Base-by-base conservation (phyloP, 2,329 filamentous ascomycete genomes). In the Biscogniauxia sp. region DNA sequence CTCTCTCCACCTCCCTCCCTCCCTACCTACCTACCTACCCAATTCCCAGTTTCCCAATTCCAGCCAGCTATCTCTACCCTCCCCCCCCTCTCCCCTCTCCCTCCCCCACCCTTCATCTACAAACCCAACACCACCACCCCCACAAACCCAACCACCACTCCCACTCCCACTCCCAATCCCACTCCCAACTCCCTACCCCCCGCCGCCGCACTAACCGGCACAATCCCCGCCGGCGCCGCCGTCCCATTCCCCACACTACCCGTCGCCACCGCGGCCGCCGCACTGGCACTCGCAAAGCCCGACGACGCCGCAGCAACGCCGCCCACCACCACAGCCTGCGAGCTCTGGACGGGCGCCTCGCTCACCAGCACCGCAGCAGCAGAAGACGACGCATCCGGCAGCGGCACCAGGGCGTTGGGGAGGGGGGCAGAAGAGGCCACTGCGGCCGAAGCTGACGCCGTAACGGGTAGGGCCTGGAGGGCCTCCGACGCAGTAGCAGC, bases 61-160 rank as follows among this genome's bases (percentile, higher is more conserved):
- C n/a, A n/a, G n/a, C n/a, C n/a, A n/a, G n/a, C n/a, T n/a, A n/a
- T n/a, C n/a, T n/a, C n/a, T n/a, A n/a, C n/a, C n/a, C n/a, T n/a
- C n/a, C n/a, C n/a, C n/a, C n/a, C n/a, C n/a, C n/a, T n/a, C n/a
- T n/a, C n/a, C 9, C 19, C 2, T n/a, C 11, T 51, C 49, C 20
- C 20, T 23, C 51, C 19, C 15, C 7, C 20, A 32, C 51, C 51
- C 25, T 25, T 7, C 19, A 25, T 23, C 25, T 32, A 64, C 54
- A 68, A 20, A 23, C 62, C 60, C 23, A 60, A 45, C 2, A 28
- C 58, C 45, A 59, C 55, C 19, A 60, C 45, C 20, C 64, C 66
- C 9, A 55, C 55, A 32, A 56, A 26, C 2, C 64, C 65, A 17
- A 55, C 62, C 9, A 63, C 56, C 20, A 64, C 11, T 45, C 54